A percentile compares a stretch with the other conserved stretches of the same genome.
These are phyloP conservation scores for Aspergillus fumigatiaffinis DNA, from an alignment of 2,329 filamentous ascomycete species.

Conservation along the genomic window DNA sequence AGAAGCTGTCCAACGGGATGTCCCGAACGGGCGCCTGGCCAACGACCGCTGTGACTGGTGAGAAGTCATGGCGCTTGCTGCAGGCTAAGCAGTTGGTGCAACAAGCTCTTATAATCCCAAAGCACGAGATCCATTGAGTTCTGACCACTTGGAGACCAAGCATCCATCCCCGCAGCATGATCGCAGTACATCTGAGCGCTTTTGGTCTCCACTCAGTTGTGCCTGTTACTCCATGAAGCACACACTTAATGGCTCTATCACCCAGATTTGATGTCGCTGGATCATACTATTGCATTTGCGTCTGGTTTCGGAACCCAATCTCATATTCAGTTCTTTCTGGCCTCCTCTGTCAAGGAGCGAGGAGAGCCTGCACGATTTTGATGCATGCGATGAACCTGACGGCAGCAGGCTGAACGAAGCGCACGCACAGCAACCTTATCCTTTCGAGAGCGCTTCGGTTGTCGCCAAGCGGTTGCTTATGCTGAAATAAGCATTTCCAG, in stretches of 20 bases:
- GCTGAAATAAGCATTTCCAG: background rate
- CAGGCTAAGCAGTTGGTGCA: constrained; percentile 11
- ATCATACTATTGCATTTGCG: background rate
- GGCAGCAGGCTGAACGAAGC: background rate
- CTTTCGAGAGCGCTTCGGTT: background rate
- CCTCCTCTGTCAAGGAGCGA: background rate
- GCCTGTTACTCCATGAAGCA: constrained; percentile 1
- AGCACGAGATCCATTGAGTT: constrained; percentile 2
- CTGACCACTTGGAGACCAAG: constrained; percentile 8
- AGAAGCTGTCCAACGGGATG: constrained; percentile 12
- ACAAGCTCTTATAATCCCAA: constrained; percentile 1
- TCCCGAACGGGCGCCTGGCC: constrained; percentile 13
- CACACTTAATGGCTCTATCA: constrained; percentile 10
- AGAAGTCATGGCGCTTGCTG: constrained; percentile 11
- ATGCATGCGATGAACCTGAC: constrained; percentile 1
- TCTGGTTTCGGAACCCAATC: background rate
- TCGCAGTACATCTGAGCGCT: background rate
- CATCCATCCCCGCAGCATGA: constrained; percentile 9
- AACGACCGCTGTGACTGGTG: constrained; percentile 11
- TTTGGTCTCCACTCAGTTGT: constrained; percentile 4
- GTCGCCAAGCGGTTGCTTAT: background rate
- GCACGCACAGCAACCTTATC: background rate
- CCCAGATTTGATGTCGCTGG: background rate
- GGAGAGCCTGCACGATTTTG: background rate
- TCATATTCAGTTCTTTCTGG: background rate